Base-by-base conservation (phyloP, 305 asterid species). In the Fraxinus dipetala region DNA sequence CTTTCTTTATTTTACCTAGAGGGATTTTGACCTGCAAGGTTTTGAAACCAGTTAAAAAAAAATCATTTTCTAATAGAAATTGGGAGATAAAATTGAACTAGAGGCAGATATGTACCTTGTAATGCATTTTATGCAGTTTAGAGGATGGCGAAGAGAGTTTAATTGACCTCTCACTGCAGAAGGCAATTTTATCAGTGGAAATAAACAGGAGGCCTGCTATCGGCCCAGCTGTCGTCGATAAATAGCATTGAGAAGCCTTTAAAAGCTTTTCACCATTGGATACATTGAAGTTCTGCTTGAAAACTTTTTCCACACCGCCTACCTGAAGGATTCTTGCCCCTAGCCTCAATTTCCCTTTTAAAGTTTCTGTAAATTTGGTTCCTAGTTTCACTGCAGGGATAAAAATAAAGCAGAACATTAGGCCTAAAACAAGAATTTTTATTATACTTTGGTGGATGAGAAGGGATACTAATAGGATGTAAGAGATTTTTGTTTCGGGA, bases 111-210 rank as follows among this genome's bases (percentile, higher is more conserved):
- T 22, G 1, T 80, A 91, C 94, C 94, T 88, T 92, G 84, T 88
- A 92, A 82, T 87, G 88, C 31, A 86, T 81, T 83, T 87, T 89
- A 10, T 83, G 79, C 75, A 84, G 85, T 75, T 88, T 86, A 24
- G 89, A 93, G 0, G 87, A 79, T 20, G 89, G 80, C 77, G 94
- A 88, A 36, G 88, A 38, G 88, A 87, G 11, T 81, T 87, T 89
- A 69, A 88, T 87, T 69, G 92, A 86, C 81, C 91, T 87, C 83
- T 90, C 93, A 56, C 96, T 91, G 88, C 92, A 90, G 85, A 91
- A 91, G 78, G 93, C 90, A 26, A 90, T 83, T 80, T 88, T 88
- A 13, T 84, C 67, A 7, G 86, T 89, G 3, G 93, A 90, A 59
- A 89, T 79, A 35, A 92, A 90, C 63, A 91, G 89, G 13, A 91